Evolutionary conservation across 2,329 filamentous ascomycete genomes (phyloP).

Genomic region (Pseudogymnoascus verrucosus): DNA sequence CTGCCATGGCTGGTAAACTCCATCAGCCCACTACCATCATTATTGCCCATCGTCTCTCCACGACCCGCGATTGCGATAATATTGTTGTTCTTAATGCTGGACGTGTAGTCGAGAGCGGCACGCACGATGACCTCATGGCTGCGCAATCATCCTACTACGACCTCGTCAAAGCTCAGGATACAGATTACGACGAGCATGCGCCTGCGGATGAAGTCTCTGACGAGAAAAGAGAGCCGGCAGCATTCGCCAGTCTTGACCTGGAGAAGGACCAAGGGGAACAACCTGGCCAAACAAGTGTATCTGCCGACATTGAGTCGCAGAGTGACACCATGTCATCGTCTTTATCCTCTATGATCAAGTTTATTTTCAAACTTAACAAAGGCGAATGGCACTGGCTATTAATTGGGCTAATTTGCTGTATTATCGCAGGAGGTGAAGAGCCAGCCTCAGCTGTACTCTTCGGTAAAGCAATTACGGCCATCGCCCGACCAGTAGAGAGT

Average conservation of each 20-base stretch:
- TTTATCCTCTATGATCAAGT: slow-evolving; percentile 33
- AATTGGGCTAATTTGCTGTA: slow-evolving; percentile 29
- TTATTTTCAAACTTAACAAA: slow-evolving; percentile 31
- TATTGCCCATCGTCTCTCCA: slow-evolving; percentile 42
- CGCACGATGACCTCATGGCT: slow-evolving; percentile 26
- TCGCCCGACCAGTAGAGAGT: too few species aligned
- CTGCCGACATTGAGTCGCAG: background rate
- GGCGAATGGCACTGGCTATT: too few species aligned
- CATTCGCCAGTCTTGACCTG: slow-evolving; percentile 12
- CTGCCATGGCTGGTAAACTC: slow-evolving; percentile 40
- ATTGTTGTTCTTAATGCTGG: background rate
- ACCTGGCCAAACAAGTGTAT: background rate
- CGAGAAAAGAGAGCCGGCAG: too few species aligned
- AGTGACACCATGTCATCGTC: background rate
- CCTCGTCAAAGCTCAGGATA: slow-evolving; percentile 39
- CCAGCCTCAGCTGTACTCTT: slow-evolving; percentile 30
- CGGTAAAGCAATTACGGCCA: slow-evolving; percentile 19
- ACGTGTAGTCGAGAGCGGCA: background rate
- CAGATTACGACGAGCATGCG: slow-evolving; percentile 16
- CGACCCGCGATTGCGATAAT: background rate
- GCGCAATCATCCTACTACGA: slow-evolving; percentile 32
- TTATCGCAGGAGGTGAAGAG: slow-evolving; percentile 31
- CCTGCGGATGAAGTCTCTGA: too few species aligned
- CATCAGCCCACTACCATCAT: slow-evolving; percentile 45
- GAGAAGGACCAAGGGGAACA: slow-evolving; percentile 19